Base-by-base conservation (phyloP, 495 filamentous ascomycete species). In the Bathelium albidoporum region DNA sequence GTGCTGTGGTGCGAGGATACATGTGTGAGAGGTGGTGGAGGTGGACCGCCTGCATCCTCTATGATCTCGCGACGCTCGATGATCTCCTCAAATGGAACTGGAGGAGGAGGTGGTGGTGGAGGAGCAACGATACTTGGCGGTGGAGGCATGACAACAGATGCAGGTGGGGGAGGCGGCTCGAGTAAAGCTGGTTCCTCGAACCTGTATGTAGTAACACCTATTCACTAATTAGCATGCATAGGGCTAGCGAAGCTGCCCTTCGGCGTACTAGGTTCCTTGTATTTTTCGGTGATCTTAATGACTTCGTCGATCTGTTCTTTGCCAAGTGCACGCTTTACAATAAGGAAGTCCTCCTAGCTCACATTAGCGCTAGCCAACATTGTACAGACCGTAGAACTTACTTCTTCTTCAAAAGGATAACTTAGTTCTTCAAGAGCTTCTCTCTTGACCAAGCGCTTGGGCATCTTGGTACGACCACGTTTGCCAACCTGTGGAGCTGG, bases 271-370 rank as follows among this genome's bases (percentile, higher is more conserved):
- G 74, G 80, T 72, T 84, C 82, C 32, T 89, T 83, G 65, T 76
- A 76, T 24, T 36, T 68, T 68, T 89, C 87, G 71, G 90, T 95
- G 44, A 90, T 76, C 65, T 82, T 86, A 66, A 96, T 87, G 61
- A 95, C 78, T 67, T 93, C 87, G 69, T 96, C 91, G 68, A 96
- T 96, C 65, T 95, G 89, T 31, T 90, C 85, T 64, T 94, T 92
- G 14, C 87, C 89, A 26, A 96, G 80, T 1, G 91, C 91, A 65
- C 86, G 84, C 68, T 85, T 83, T 20, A 96, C 86, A 64, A 95
- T 81, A 70, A 93, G 82, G 59, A 83, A 83, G 58, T 88, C 85
- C 43, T 86, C 89, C 89, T 95, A 58, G 10, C 7, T 18, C 53
- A 22, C 49, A 68, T 78, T 62, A 77, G 75, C 49, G 67, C 62